A percentile compares a stretch with the other conserved stretches of the same genome.
These are phyloP conservation scores for Quaeritorhiza haematococci DNA, from an alignment of 371 early-diverging fungal genomes.

Conservation along the genomic window DNA sequence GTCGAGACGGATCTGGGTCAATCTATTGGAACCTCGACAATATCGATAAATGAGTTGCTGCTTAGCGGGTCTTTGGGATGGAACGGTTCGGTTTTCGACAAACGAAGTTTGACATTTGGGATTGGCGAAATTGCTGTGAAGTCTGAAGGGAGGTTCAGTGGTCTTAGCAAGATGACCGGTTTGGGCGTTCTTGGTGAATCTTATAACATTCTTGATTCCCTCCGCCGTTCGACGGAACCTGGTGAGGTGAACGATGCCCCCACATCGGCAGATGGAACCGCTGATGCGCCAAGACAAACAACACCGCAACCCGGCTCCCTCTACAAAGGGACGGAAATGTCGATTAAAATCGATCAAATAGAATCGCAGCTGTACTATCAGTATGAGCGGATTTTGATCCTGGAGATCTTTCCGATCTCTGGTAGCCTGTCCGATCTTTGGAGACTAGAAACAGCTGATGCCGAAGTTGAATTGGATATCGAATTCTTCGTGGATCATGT, in stretches of 20 bases:
- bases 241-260: no score
- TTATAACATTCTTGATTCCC: constrained; percentile 2
- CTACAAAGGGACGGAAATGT: no score
- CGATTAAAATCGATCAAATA: constrained; percentile 28
- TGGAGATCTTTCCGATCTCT: constrained; percentile 34
- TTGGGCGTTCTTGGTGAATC: constrained; percentile 8
- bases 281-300: no score
- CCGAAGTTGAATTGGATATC: constrained; percentile 6
- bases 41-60: constrained; percentile 42
- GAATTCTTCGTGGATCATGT: constrained; percentile 28
- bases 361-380: constrained; percentile 60
- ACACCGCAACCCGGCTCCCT: no score
- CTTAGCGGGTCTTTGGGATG: background rate
- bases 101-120: constrained; percentile 6
- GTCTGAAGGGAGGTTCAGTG: constrained; percentile 58
- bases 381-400: constrained; percentile 61
- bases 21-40: constrained; percentile 63
- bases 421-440: constrained; percentile 36
- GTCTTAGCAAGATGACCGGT: constrained; percentile 37
- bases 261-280: background rate
- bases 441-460: constrained; percentile 7
- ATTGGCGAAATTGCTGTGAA: constrained; percentile 38
- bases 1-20: constrained; percentile 70
- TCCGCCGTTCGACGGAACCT: no score
- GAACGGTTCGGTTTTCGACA: background rate